phyloP scores from a whole-genome alignment of 257 asterid genomes.

The Paraleonurus japonicus region DNA sequence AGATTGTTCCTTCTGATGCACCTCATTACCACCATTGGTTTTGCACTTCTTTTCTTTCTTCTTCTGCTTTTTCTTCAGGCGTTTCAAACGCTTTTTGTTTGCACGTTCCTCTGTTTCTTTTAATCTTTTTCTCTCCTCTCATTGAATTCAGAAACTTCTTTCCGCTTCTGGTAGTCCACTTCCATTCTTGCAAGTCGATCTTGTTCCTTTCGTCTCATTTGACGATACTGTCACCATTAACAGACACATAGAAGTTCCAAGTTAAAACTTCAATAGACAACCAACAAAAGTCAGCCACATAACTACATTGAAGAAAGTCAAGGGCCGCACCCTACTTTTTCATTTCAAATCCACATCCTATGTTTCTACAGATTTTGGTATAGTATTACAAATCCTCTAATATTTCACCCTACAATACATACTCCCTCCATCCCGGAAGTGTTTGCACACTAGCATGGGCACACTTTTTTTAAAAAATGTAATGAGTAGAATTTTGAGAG shows the following conservation, averaged over 20 bases:
- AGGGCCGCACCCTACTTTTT: too few relatives aligned
- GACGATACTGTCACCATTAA: slow-evolving; percentile 70
- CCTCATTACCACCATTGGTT: slow-evolving; percentile 42
- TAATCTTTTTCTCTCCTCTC: slow-evolving; percentile 75
- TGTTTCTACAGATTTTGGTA: too few relatives aligned
- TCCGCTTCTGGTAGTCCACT: slow-evolving; percentile 66
- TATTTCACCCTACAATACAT: too few relatives aligned
- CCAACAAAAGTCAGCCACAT: not conserved
- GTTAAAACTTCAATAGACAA: not conserved
- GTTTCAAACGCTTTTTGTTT: slow-evolving; percentile 68
- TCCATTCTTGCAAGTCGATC: slow-evolving; percentile 98
- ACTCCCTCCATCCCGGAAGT: too few relatives aligned
- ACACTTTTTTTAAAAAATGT: too few relatives aligned
- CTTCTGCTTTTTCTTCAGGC: slow-evolving; percentile 82
- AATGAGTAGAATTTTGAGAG: too few relatives aligned
- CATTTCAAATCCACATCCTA: too few relatives aligned
- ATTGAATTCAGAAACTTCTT: slow-evolving; percentile 68
- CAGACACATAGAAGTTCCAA: not conserved
- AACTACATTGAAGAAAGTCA: not conserved
- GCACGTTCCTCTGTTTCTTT: slow-evolving; percentile 94
- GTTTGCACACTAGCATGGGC: too few relatives aligned
- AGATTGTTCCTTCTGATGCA: slow-evolving; percentile 45
- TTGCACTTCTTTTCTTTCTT: slow-evolving; percentile 62
- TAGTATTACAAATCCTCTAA: too few relatives aligned
- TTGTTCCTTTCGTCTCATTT: slow-evolving; percentile 97